These are phyloP conservation scores for Colletotrichum sp. DNA, from an alignment of 2,329 filamentous ascomycete genomes.

Conservation along the genomic window DNA sequence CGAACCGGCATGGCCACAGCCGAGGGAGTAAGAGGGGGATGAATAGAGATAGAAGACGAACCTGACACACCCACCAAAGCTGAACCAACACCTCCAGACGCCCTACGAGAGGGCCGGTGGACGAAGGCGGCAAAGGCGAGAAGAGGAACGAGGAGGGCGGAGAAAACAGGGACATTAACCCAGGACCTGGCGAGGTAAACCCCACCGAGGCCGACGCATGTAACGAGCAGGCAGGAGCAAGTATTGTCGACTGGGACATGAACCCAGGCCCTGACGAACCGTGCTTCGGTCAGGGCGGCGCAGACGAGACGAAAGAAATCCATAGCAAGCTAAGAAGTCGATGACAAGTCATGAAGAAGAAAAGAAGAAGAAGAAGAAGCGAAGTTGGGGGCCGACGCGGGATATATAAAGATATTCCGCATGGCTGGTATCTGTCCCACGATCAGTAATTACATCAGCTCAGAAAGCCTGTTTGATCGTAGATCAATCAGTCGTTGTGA, in stretches of 20 bases:
- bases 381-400: neutral
- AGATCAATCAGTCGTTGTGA: neutral
- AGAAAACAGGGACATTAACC: neutral
- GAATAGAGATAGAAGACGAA: neutral
- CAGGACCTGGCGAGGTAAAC: neutral
- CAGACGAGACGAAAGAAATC: neutral
- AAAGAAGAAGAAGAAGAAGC: neutral
- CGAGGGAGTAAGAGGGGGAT: neutral
- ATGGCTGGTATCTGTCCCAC: neutral
- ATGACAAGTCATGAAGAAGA: neutral
- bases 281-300: neutral
- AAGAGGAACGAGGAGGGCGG: neutral
- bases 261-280: neutral
- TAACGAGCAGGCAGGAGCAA: neutral
- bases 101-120: neutral
- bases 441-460: neutral
- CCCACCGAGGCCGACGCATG: neutral
- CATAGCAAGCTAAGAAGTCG: neutral
- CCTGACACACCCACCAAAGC: neutral
- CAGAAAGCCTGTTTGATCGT: neutral
- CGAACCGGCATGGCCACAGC: neutral
- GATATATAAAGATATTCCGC: neutral
- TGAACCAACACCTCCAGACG: neutral
- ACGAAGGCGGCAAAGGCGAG: neutral
- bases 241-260: neutral